Conservation (phyloP, 192 early-diverging fungal genomes). For the Coemansia sp. region DNA sequence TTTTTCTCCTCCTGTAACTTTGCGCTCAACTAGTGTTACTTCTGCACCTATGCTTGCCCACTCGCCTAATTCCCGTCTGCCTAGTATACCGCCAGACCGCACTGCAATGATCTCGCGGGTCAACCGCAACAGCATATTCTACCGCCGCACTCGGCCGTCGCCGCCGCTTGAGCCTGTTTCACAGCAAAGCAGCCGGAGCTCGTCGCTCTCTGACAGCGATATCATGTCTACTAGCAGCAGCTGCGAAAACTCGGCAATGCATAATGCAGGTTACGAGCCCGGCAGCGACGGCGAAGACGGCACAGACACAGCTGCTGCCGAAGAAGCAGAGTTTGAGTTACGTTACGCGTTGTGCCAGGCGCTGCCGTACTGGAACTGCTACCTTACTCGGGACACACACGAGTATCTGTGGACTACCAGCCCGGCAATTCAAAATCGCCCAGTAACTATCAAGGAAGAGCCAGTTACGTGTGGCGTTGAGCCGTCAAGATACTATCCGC, state of each 20-base stretch:
- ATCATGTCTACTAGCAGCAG: background rate
- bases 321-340: conserved; percentile 1
- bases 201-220: background rate
- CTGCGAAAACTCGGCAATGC: background rate
- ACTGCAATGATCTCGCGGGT: conserved; percentile 4
- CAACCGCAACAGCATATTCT: conserved; percentile 33
- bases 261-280: conserved; percentile 15
- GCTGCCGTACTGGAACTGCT: conserved; percentile 36
- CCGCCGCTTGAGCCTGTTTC: background rate
- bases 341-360: conserved; percentile 14
- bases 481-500: conserved; percentile 4
- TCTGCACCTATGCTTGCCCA: background rate
- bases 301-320: background rate
- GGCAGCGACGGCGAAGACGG: background rate
- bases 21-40: background rate
- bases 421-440: background rate
- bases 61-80: background rate
- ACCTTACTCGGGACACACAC: conserved; percentile 20
- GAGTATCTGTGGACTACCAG: conserved; percentile 19
- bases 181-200: background rate
- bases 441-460: background rate
- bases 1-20: background rate
- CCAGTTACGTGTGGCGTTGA: background rate
- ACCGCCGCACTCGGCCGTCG: conserved; percentile 16
- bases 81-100: conserved; percentile 10